Conservation (phyloP, 306 rosid species). For the Amphicarpaea edgeworthii region DNA sequence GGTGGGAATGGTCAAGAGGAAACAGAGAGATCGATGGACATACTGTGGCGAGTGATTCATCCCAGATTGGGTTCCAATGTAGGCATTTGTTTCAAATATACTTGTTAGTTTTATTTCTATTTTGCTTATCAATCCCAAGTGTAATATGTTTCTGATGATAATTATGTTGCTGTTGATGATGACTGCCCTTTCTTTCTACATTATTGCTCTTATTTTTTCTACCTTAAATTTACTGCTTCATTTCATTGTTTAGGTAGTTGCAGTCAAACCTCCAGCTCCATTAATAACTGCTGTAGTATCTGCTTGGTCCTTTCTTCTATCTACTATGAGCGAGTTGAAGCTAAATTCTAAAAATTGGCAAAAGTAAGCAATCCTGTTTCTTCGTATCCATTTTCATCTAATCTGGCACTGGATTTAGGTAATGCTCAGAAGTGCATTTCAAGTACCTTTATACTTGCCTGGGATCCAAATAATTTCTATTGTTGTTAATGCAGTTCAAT, state of each 20-base stretch:
- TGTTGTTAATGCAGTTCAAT: conserved; percentile 67
- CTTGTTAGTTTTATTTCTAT: conserved; percentile 26
- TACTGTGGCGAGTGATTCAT: conserved; percentile 94
- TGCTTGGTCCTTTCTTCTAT: conserved; percentile 94
- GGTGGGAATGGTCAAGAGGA: conserved; percentile 86
- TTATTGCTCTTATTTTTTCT: conserved; percentile 3
- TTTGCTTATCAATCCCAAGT: conserved; percentile 2
- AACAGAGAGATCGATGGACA: conserved; percentile 80
- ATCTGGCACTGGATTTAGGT: background rate
- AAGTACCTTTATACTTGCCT: no score
- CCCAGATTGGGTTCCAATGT: conserved; percentile 86
- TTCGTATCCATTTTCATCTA: background rate
- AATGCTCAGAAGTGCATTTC: conserved; percentile 6
- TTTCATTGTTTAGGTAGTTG: conserved; percentile 66
- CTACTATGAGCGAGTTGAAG: conserved; percentile 66
- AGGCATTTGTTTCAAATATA: conserved; percentile 34
- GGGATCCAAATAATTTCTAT: conserved; percentile 9
- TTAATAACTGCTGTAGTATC: conserved; percentile 73
- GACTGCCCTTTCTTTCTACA: background rate
- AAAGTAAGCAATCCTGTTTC: conserved; percentile 61
- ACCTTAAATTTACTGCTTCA: background rate
- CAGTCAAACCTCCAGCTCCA: conserved; percentile 69
- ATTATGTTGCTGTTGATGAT: background rate
- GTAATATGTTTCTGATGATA: background rate
- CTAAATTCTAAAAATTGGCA: conserved; percentile 83